Conservation (phyloP, 2,329 filamentous ascomycete species). For the Diaporthe citri region DNA sequence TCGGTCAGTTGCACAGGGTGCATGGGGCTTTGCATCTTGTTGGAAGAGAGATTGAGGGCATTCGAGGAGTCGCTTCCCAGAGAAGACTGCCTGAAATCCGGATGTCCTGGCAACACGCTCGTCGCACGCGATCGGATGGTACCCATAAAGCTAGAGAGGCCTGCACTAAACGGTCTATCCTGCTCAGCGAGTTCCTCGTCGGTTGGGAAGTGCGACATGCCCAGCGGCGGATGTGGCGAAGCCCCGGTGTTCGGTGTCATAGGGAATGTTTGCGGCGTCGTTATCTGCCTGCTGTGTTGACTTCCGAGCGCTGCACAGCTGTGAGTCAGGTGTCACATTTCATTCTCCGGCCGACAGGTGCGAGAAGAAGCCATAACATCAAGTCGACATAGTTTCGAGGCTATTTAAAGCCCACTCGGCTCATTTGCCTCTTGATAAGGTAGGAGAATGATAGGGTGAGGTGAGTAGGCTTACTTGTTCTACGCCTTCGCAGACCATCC, state of each 20-base stretch:
- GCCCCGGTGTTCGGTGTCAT: constrained; percentile 47
- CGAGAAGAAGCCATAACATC: background rate
- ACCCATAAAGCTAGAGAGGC: constrained; percentile 68
- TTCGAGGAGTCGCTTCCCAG: constrained; percentile 34
- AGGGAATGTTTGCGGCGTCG: constrained; percentile 50
- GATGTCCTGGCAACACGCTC: constrained; percentile 55
- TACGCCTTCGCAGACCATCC: constrained; percentile 85
- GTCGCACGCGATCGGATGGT: constrained; percentile 64
- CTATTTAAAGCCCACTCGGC: background rate
- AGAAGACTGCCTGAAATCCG: constrained; percentile 54
- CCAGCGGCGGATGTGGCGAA: constrained; percentile 81
- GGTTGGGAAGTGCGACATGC: constrained; percentile 86
- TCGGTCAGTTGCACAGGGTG: constrained; percentile 74
- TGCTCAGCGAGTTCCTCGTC: constrained; percentile 71
- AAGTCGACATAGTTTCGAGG: background rate
- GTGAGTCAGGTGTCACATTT: background rate
- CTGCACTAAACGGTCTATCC: constrained; percentile 60
- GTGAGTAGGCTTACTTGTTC: constrained; percentile 53
- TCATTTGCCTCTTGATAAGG: background rate
- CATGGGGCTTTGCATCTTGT: constrained; percentile 65
- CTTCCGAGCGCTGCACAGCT: constrained; percentile 49
- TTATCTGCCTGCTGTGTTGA: constrained; percentile 51
- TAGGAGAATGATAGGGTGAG: too few species aligned
- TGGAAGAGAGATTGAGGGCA: constrained; percentile 33
- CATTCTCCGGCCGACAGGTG: background rate